Evolutionary conservation across 1,284 basidiomycete species (phyloP), one percentile per base, ranked within the genome.

Genomic region (Trichosporon inkin): DNA sequence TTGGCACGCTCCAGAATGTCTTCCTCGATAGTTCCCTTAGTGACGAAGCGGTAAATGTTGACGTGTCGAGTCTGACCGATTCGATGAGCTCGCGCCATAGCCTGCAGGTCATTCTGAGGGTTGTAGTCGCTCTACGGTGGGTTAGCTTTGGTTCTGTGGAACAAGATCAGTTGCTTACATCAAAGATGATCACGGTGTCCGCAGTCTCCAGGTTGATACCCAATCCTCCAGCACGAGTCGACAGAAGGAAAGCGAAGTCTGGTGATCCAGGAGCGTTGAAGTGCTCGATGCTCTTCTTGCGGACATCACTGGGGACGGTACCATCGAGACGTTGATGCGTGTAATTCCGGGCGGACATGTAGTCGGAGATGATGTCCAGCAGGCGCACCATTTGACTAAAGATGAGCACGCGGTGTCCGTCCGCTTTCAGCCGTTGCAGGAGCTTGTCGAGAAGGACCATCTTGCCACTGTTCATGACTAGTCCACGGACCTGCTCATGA

Each of bases 331-430:
- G 83, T 61, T 89, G 88, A 72, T 86, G 88, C 19, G 85, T 86
- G 74, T 96, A 99, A 37, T 89, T 89, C 47, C 96, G 85, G 47
- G 95, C 81, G 24, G 81, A 81, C 87, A 98, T 93, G 79, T 98
- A 99, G 79, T 99, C 96, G 63, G 90, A 94, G 67, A 99, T 85
- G 75, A 99, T 99, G 78, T 99, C 96, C 39, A 99, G 85, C 85
- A 99, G 92, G 63, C 95, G 88, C 54, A 99, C 95, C 96, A 99
- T 99, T 79, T 99, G 96, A 71, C 92, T 95, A 83, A 99, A 99
- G 74, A 99, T 97, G 66, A 99, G 84, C 51, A 98, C 94, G 56
- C 96, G 90, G 71, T 99, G 95, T 1, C 91, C 91, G 72, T 94
- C 92, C 62, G 86, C 86, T 74, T 90, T 91, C 61, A 99, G 85